Evolutionary conservation across 169 alveolate genomes (phyloP).

Genomic region (Eimeria brunetti): DNA sequence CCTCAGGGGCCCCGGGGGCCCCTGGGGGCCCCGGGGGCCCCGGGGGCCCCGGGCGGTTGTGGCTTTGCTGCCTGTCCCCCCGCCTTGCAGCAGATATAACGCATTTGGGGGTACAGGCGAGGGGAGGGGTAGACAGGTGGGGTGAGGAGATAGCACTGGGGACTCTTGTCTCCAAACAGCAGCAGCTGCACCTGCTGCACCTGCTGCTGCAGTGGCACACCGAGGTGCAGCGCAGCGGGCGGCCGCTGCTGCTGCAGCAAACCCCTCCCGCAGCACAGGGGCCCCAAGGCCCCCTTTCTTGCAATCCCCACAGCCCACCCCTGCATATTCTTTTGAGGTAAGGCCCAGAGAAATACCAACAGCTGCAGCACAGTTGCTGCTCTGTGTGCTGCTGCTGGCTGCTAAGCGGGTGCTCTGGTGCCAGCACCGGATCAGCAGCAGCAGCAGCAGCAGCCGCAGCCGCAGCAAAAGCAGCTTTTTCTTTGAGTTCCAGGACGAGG

Average conservation of each 20-base stretch:
- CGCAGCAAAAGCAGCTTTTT: neutral
- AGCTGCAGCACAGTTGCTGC: neutral
- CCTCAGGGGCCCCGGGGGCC: neutral
- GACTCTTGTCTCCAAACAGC: slow-evolving; percentile 31
- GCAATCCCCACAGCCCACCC: neutral
- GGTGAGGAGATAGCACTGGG: slow-evolving; percentile 52
- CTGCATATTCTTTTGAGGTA: slow-evolving; percentile 19
- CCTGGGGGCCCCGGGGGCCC: neutral
- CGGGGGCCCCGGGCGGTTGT: neutral
- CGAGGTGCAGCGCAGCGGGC: slow-evolving; percentile 32
- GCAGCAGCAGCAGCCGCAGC: neutral
- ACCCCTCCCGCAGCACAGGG: neutral
- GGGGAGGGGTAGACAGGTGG: slow-evolving; percentile 39
- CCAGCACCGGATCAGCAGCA: neutral
- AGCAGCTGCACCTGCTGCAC: slow-evolving; percentile 55
- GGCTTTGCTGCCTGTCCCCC: slow-evolving; percentile 23
- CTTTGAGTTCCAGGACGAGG: neutral
- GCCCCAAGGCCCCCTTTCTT: neutral
- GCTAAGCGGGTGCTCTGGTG: neutral
- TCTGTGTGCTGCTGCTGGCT: neutral
- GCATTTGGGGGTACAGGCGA: slow-evolving; percentile 38
- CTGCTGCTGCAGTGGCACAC: slow-evolving; percentile 66
- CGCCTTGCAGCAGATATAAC: slow-evolving; percentile 17
- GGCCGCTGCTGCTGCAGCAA: neutral
- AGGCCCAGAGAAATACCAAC: too few species aligned